Evolutionary conservation across 768 basidiomycete species (phyloP).

Genomic region (Serendipita indica): DNA sequence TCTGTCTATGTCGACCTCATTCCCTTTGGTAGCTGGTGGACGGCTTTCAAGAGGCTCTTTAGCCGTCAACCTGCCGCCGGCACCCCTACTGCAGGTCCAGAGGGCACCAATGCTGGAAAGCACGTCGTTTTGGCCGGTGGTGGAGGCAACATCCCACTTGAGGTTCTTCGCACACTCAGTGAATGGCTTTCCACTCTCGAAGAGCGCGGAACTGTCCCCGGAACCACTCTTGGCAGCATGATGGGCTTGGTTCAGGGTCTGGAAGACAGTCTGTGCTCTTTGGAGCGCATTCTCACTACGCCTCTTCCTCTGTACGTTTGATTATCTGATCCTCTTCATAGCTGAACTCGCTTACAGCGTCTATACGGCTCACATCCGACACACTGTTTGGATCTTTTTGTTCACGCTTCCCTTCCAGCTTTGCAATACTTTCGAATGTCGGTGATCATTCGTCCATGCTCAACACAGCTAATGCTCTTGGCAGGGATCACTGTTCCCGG

Average conservation of each 20-base stretch:
- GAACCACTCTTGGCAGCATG: slow-evolving; percentile 21
- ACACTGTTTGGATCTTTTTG: slow-evolving; percentile 54
- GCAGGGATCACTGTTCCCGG: slow-evolving; percentile 43
- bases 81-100: not conserved
- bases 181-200: slow-evolving; percentile 46
- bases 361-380: slow-evolving; percentile 50
- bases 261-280: slow-evolving; percentile 22
- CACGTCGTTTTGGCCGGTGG: slow-evolving; percentile 25
- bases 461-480: not conserved
- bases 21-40: slow-evolving; percentile 18
- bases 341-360: slow-evolving; percentile 26
- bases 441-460: not conserved
- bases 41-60: slow-evolving; percentile 8
- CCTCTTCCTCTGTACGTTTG: slow-evolving; percentile 50
- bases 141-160: slow-evolving; percentile 44
- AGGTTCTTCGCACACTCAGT: slow-evolving; percentile 39
- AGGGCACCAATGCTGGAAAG: slow-evolving; percentile 6
- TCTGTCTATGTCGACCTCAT: slow-evolving; percentile 20
- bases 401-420: slow-evolving; percentile 70
- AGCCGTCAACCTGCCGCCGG: not conserved
- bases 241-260: slow-evolving; percentile 8
- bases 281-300: slow-evolving; percentile 48
- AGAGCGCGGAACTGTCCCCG: slow-evolving; percentile 42
- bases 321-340: slow-evolving; percentile 6
- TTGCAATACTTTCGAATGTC: slow-evolving; percentile 42